Base-by-base conservation (phyloP, 2,329 filamentous ascomycete genomes). In the Neopestalotiopsis clavispora region DNA sequence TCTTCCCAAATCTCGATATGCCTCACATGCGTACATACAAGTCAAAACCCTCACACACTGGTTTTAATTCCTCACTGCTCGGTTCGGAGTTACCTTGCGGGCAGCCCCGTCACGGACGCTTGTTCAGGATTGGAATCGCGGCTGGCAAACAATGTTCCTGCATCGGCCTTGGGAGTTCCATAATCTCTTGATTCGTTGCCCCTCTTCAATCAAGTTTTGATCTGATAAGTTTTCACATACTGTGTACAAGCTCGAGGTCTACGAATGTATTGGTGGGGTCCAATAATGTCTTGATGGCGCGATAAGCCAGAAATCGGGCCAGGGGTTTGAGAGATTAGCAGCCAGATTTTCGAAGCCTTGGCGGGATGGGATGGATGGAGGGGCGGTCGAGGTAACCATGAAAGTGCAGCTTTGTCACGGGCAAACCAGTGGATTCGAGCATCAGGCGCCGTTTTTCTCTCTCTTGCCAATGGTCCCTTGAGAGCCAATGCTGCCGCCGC, bases 251-350 rank as follows among this genome's bases (percentile, higher is more conserved):
- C 57, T 5, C 10, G 12, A n/a, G 40, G 65, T 32, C 23, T n/a
- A n/a, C 45, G 45, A 52, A 20, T 42, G 32, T 30, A 20, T 59
- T 28, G 14, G 56, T 40, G 52, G 52, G 32, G 52, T n/a, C 30
- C 32, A 59, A 67, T 28, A 60, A 60, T 45, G 65, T 49, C 28
- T 7, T 38, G 45, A 58, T 66, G 64, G 64, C 64, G 65, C 65
- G 65, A 67, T 67, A 67, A 67, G 65, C 65, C 65, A 45, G 28
- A 67, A 57, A 17, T 34, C n/a, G 65, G 23, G 14, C 28, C 45
- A 57, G 65, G 65, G 45, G 65, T 45, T 66, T 32, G 52, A 66
- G 65, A 66, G 64, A 66, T 56, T 57, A 49, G 38, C n/a, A 49
- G 20, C 32, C 32, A 52, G n/a, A 52, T 52, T 52, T 14, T 52